These are phyloP conservation scores for Pyricularia grisea DNA, from an alignment of 2,329 filamentous ascomycete species.

Conservation along the genomic window DNA sequence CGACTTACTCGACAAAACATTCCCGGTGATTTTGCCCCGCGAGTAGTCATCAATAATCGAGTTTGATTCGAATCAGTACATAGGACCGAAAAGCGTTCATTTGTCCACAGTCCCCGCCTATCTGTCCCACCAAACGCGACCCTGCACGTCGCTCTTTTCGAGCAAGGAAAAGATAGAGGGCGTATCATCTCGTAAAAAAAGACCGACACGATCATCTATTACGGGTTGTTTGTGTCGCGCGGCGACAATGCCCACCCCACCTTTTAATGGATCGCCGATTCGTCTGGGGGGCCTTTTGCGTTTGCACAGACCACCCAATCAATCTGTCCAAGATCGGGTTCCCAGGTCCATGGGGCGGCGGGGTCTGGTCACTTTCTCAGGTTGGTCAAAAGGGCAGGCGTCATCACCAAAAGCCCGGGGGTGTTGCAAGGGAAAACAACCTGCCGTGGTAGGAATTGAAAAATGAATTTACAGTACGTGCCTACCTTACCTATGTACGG, in stretches of 20 bases:
- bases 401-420: too few relatives aligned
- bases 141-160: neutral
- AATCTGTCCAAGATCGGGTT: neutral
- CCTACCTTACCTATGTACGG: too few relatives aligned
- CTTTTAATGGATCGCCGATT: neutral
- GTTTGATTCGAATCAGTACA: neutral
- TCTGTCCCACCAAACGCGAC: neutral
- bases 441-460: neutral
- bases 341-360: neutral
- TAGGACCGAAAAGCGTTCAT: neutral
- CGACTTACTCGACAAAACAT: neutral
- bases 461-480: too few relatives aligned
- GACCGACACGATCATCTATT: neutral
- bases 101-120: neutral
- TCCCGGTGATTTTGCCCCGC: neutral
- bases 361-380: neutral
- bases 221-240: neutral
- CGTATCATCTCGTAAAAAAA: neutral
- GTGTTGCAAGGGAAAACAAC: too few relatives aligned
- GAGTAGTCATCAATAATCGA: neutral
- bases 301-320: neutral
- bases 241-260: too few relatives aligned
- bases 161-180: neutral
- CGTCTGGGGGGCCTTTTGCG: neutral
- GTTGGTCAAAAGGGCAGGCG: neutral